Evolutionary conservation across 768 basidiomycete species (phyloP).

Genomic region (Imleria badia): DNA sequence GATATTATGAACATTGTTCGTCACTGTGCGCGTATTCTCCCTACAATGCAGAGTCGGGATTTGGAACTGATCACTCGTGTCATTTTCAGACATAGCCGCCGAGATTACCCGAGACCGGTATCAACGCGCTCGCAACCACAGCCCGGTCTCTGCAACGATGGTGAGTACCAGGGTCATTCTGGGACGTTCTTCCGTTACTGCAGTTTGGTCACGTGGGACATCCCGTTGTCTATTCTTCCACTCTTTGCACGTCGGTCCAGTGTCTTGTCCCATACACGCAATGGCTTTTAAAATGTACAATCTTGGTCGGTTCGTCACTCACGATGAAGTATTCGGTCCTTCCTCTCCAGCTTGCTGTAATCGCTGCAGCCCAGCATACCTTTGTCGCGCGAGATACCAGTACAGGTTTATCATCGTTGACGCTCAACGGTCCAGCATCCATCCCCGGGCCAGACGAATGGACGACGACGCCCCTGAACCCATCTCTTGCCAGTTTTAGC

Average conservation of each 20-base stretch:
- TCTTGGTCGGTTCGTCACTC: not conserved
- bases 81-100: too few relatives aligned
- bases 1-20: too few relatives aligned
- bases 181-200: too few relatives aligned
- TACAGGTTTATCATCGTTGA: slow-evolving; percentile 22
- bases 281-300: too few relatives aligned
- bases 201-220: too few relatives aligned
- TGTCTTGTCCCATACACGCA: too few relatives aligned
- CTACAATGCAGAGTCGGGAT: not conserved
- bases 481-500: slow-evolving; percentile 51
- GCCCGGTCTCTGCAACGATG: too few relatives aligned
- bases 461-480: slow-evolving; percentile 45
- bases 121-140: not conserved
- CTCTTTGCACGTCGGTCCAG: too few relatives aligned
- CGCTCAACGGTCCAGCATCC: slow-evolving; percentile 39
- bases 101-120: not conserved
- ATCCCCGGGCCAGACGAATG: slow-evolving; percentile 41
- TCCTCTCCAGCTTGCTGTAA: not conserved
- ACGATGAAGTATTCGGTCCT: slow-evolving; percentile 7
- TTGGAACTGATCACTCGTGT: too few relatives aligned
- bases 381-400: slow-evolving; percentile 4
- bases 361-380: slow-evolving; percentile 10
- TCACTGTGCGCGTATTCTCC: not conserved
- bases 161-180: too few relatives aligned
- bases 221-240: too few relatives aligned